A percentile compares a stretch with the other conserved stretches of the same genome.
Evolutionary conservation across 805 yeast genomes (phyloP).

Genomic region (Monosporozyma siamensis): DNA sequence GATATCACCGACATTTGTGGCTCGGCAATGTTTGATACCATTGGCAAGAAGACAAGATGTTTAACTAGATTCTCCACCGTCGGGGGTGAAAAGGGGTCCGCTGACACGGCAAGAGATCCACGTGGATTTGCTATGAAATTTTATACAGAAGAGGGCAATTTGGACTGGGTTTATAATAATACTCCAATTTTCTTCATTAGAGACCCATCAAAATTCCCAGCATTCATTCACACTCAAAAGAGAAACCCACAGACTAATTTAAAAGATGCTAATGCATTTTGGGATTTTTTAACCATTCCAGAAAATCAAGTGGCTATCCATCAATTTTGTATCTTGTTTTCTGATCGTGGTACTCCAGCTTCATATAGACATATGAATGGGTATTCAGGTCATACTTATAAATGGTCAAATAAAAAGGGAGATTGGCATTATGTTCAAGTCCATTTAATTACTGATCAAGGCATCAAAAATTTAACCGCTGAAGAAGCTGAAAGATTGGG

Average conservation of each 20-base stretch:
- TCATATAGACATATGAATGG: conserved; percentile 52
- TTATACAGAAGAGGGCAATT: conserved; percentile 58
- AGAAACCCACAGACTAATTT: conserved; percentile 62
- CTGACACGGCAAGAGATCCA: conserved; percentile 62
- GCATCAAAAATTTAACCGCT: conserved; percentile 41
- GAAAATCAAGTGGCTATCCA: conserved; percentile 68
- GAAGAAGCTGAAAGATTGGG: conserved; percentile 62
- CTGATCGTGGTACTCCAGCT: conserved; percentile 57
- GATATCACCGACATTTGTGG: conserved; percentile 66
- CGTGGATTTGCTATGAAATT: conserved; percentile 60
- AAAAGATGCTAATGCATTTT: conserved; percentile 72
- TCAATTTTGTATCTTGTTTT: conserved; percentile 52
- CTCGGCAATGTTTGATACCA: conserved; percentile 57
- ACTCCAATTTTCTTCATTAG: conserved; percentile 60
- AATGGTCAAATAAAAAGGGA: conserved; percentile 47
- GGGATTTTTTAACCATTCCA: conserved; percentile 63
- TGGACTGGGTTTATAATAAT: conserved; percentile 68
- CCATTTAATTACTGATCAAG: conserved; percentile 46
- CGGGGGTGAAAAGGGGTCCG: conserved; percentile 59
- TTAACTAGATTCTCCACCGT: conserved; percentile 67
- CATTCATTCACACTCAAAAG: conserved; percentile 61
- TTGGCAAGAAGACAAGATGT: conserved; percentile 74
- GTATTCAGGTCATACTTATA: conserved; percentile 58
- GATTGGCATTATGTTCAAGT: conserved; percentile 49
- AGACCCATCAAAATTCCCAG: conserved; percentile 56